phyloP scores from a whole-genome alignment of 2,329 filamentous ascomycete species.

The Emergomyces africanus region DNA sequence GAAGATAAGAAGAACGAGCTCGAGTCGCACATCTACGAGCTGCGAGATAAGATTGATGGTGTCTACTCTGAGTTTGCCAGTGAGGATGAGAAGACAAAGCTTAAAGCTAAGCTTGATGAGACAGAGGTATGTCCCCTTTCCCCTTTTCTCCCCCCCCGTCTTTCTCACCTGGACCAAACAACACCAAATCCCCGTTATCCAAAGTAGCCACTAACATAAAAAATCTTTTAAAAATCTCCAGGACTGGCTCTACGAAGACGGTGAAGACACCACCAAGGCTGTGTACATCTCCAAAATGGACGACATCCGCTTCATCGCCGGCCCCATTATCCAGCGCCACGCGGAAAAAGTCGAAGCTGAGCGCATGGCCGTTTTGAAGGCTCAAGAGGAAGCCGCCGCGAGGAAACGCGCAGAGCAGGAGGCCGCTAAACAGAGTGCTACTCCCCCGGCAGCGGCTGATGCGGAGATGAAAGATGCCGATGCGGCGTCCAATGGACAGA shows the following conservation, averaged over 20 bases:
- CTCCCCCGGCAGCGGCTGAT: conserved; percentile 32
- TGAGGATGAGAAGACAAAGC: conserved; percentile 82
- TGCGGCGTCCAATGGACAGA: neutral
- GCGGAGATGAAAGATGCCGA: conserved; percentile 51
- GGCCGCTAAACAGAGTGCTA: conserved; percentile 42
- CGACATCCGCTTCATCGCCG: conserved; percentile 81
- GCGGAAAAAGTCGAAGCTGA: conserved; percentile 89
- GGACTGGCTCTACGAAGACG: conserved; percentile 98
- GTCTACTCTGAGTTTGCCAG: conserved; percentile 77
- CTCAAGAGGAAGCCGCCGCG: conserved; percentile 51
- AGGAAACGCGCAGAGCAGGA: conserved; percentile 55
- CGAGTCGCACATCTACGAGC: conserved; percentile 92
- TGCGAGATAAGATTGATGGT: conserved; percentile 89
- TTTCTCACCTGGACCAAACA: no score
- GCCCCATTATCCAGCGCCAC: conserved; percentile 85
- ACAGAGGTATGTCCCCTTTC: conserved; percentile 57
- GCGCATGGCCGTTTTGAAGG: conserved; percentile 56
- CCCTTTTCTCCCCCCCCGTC: neutral
- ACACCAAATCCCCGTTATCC: neutral
- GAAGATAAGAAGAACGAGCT: conserved; percentile 99
- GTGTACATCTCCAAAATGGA: conserved; percentile 92
- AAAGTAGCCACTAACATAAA: neutral
- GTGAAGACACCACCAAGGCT: conserved; percentile 86
- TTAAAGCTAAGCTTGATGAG: conserved; percentile 69
- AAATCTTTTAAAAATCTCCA: conserved; percentile 25